Evolutionary conservation across 768 basidiomycete genomes (phyloP), one percentile per base, ranked within the genome.

Genomic region (Crassisporium funariophilum): DNA sequence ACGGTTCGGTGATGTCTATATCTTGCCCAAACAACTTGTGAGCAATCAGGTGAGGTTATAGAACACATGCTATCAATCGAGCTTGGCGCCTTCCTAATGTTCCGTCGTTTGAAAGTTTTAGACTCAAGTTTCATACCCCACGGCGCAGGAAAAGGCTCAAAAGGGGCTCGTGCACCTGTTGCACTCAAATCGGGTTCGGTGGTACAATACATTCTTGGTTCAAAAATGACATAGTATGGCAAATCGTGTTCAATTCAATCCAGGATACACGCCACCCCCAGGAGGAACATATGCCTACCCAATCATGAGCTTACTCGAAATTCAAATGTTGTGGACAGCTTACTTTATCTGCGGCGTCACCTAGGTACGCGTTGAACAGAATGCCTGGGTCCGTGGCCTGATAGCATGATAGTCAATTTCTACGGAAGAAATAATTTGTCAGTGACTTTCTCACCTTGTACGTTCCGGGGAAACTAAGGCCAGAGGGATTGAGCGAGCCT

Each of bases 391-490:
- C 70, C 9, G 63, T 66, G 12, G 62, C 63, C 66, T 69, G 19
- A 11, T 45, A 36, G 25, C 10, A 16, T 41, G 12, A 11, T 31
- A 23, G 25, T 4, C 4, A 40, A 25, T 19, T 36, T 22, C n/a
- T n/a, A n/a, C n/a, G n/a, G n/a, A 20, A n/a, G 38, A 10, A 37
- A 20, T 27, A 35, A 12, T 13, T 42, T 13, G 19, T 33, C 15
- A 2, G 10, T 11, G 16, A 16, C 4, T n/a, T 15, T 25, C 42
- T 31, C 43, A 65, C 68, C 48, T 56, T 62, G 54, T 70, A 72
- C 7, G 66, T 49, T 22, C 69, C 69, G 17, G 69, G 69, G 66
- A 72, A 72, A 42, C 61, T 60, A 10, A 72, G 56, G 24, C 68
- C 67, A 16, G 70, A 69, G 1, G 68, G 70, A 22, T 62, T 65